Evolutionary conservation across 2,329 filamentous ascomycete genomes (phyloP), one percentile per base, ranked within the genome.

Genomic region (Monascus ruber): DNA sequence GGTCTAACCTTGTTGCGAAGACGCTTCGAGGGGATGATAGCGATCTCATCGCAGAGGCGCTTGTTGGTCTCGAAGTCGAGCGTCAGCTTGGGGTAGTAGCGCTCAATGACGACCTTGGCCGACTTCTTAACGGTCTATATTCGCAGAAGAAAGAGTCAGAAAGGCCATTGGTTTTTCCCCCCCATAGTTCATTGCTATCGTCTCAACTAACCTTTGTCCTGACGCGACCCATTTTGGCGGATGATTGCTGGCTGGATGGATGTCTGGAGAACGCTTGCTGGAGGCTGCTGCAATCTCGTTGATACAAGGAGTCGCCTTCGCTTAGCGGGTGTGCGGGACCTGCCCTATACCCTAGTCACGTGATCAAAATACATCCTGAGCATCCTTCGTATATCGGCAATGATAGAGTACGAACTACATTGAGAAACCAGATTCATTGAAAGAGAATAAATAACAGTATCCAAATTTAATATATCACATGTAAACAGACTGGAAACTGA

Each of bases 11-110:
- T 98, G 83, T 98, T 98, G 75, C 91, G 83, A 63, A 98, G 83
- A 68, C 93, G 83, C 85, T 98, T 98, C 61, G 84, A 93, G 59
- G 91, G 86, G 67, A 98, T 98, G 72, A 98, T 94, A 65, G 91
- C 91, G 62, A 98, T 91, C 76, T 98, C 91, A 87, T 96, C 91
- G 77, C 91, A 96, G 64, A 96, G 93, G 63, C 87, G 79, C 85
- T 95, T 95, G 84, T 95, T 95, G 80, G 85, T 94, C 83, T 98
- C 91, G 76, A 98, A 98, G 77, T 98, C 91, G 65, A 96, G 85
- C 52, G 88, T 95, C 69, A 98, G 79, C 74, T 86, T 87, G 66
- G 91, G 91, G 76, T 94, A 93, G 78, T 91, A 93, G 56, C 84
- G 80, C 83, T 95, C 88, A 73, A 98, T 96, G 76, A 96, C 89